These are phyloP conservation scores for Candida chilensis DNA, from an alignment of 805 yeast genomes.

Conservation along the genomic window DNA sequence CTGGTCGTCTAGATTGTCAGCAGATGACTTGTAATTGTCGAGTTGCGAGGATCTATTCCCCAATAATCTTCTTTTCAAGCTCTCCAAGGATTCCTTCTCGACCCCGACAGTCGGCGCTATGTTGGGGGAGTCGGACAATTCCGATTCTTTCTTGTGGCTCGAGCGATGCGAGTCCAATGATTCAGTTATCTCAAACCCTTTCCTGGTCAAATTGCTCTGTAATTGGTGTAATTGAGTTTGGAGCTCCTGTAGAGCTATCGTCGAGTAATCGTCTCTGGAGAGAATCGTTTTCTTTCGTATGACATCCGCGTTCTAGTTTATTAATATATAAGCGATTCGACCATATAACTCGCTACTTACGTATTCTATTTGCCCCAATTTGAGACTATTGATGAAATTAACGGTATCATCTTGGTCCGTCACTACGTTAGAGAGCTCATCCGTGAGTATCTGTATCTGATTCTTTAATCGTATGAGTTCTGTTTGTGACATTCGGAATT, in stretches of 20 bases:
- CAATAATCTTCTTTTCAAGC: conserved; percentile 4
- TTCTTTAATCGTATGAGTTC: conserved; percentile 7
- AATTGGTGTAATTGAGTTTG: too few relatives aligned
- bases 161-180: too few relatives aligned
- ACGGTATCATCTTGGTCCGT: conserved; percentile 6
- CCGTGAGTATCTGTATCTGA: conserved; percentile 10
- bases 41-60: conserved; percentile 11
- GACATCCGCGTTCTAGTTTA: not conserved
- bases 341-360: not conserved
- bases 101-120: conserved; percentile 1
- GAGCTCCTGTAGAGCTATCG: too few relatives aligned
- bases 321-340: too few relatives aligned
- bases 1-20: conserved; percentile 7
- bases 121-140: too few relatives aligned
- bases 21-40: conserved; percentile 2
- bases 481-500: too few relatives aligned
- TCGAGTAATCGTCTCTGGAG: too few relatives aligned
- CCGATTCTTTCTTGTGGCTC: too few relatives aligned
- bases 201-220: too few relatives aligned
- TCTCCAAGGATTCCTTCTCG: conserved; percentile 1
- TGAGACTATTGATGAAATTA: conserved; percentile 1
- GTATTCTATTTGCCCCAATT: conserved; percentile 1
- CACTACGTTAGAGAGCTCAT: conserved; percentile 10
- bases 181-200: too few relatives aligned
- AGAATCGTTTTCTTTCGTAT: not conserved